Evolutionary conservation across 1,284 basidiomycete species (phyloP).

Genomic region (Vanrija sp.): DNA sequence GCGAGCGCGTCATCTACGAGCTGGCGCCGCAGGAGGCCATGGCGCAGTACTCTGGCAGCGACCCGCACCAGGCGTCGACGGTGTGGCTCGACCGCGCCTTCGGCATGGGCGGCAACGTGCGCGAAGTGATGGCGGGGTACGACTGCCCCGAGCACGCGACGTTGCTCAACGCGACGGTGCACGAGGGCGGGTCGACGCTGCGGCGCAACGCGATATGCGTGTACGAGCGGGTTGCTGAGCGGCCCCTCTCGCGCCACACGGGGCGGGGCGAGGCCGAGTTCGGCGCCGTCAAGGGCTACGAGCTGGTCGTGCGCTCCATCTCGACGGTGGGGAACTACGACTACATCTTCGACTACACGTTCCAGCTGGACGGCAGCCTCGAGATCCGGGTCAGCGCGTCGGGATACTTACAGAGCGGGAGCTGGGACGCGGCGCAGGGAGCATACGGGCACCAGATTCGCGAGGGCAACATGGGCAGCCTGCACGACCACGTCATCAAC

Average conservation of each 20-base stretch:
- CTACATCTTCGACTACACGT: conserved; percentile 59
- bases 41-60: conserved; percentile 62
- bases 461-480: conserved; percentile 3
- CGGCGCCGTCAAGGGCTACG: conserved; percentile 58
- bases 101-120: conserved; percentile 59
- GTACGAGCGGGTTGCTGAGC: conserved; percentile 60
- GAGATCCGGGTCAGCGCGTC: conserved; percentile 63
- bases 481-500: conserved; percentile 68
- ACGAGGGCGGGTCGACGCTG: conserved; percentile 51
- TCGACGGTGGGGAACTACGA: conserved; percentile 61
- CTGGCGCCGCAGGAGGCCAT: conserved; percentile 53
- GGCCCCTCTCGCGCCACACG: conserved; percentile 59
- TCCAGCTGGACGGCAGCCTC: conserved; percentile 63
- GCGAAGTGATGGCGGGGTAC: conserved; percentile 60
- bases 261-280: conserved; percentile 24
- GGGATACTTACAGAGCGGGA: conserved; percentile 63
- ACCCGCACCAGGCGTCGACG: conserved; percentile 61
- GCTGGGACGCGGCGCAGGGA: conserved; percentile 55
- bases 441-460: conserved; percentile 58
- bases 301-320: conserved; percentile 58
- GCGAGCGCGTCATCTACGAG: conserved; percentile 64
- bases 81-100: conserved; percentile 65
- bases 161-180: conserved; percentile 59
- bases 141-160: conserved; percentile 63
- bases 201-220: conserved; percentile 59